These are phyloP conservation scores for Protea cynaroides DNA, from an alignment of 164 flowering plant genomes.

Conservation along the genomic window DNA sequence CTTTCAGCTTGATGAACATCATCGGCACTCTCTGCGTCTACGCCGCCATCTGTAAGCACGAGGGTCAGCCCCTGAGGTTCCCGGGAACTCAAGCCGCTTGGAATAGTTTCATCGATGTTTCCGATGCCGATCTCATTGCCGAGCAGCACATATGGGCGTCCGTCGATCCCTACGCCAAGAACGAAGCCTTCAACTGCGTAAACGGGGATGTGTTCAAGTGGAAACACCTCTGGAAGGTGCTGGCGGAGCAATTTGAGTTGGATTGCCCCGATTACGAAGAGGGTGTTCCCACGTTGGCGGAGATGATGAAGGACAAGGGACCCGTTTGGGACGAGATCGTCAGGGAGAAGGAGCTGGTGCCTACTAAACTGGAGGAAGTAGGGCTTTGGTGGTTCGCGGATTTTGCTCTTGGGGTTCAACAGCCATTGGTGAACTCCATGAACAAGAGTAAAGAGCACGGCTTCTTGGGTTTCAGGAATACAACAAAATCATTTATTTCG, in stretches of 20 bases:
- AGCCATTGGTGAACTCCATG: conserved; percentile 34
- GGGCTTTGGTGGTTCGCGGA: conserved; percentile 69
- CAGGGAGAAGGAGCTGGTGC: conserved; percentile 43
- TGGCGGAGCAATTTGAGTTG: conserved; percentile 69
- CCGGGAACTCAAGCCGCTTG: conserved; percentile 53
- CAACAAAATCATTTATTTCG: conserved; percentile 39
- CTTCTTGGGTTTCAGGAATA: conserved; percentile 75
- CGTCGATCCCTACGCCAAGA: conserved; percentile 65
- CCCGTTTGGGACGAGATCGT: conserved; percentile 75
- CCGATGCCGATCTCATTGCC: conserved; percentile 79
- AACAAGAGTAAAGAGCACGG: conserved; percentile 89
- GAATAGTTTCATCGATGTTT: conserved; percentile 47
- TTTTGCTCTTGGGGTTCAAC: conserved; percentile 14
- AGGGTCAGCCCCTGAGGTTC: conserved; percentile 46
- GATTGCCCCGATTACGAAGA: conserved; percentile 45
- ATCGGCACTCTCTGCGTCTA: conserved; percentile 62
- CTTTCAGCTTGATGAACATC: conserved; percentile 61
- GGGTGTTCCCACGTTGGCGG: conserved; percentile 34
- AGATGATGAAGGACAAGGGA: conserved; percentile 63
- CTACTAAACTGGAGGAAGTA: conserved; percentile 55
- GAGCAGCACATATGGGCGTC: conserved; percentile 92
- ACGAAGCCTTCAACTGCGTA: conserved; percentile 69
- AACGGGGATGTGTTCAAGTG: conserved; percentile 83
- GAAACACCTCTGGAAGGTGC: conserved; percentile 74
- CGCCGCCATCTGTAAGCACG: conserved; percentile 69